Evolutionary conservation across 2,329 filamentous ascomycete genomes (phyloP).

Genomic region (Sarocladium oryzae): DNA sequence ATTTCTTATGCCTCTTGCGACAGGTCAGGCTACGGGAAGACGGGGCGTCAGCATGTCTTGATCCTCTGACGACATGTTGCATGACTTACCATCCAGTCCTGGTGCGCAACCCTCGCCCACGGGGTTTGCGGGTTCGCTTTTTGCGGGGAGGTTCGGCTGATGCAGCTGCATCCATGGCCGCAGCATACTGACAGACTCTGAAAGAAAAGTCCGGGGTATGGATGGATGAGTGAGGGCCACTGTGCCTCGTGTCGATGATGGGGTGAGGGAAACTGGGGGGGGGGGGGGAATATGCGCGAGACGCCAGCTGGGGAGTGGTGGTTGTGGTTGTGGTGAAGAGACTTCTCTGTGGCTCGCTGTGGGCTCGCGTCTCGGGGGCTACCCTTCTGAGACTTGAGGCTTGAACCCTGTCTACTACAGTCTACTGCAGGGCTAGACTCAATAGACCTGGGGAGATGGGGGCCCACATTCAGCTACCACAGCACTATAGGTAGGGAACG

Average conservation of each 20-base stretch:
- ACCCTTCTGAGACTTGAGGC: too few species aligned
- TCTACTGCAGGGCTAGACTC: too few species aligned
- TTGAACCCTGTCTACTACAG: too few species aligned
- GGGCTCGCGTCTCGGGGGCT: too few species aligned
- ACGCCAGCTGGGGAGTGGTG: not conserved
- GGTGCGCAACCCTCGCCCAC: constrained; percentile 35
- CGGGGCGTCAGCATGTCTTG: not conserved
- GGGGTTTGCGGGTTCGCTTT: constrained; percentile 26
- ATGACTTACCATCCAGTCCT: constrained; percentile 32
- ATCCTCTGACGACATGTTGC: not conserved
- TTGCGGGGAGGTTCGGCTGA: constrained; percentile 11
- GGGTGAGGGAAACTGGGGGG: not conserved
- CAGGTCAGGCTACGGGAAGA: constrained; percentile 30
- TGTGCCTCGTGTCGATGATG: not conserved
- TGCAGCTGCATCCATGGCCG: not conserved
- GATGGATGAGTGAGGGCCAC: too few species aligned
- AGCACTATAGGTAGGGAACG: too few species aligned
- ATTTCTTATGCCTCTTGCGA: constrained; percentile 42
- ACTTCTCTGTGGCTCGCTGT: too few species aligned
- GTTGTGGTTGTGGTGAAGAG: too few species aligned
- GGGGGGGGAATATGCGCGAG: not conserved
- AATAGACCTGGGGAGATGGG: too few species aligned
- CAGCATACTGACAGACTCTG: not conserved
- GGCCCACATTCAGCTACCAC: too few species aligned
- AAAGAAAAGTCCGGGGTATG: constrained; percentile 5